phyloP scores from a whole-genome alignment of 202 grass and related monocot species.

The Cymbopogon flexuosus region DNA sequence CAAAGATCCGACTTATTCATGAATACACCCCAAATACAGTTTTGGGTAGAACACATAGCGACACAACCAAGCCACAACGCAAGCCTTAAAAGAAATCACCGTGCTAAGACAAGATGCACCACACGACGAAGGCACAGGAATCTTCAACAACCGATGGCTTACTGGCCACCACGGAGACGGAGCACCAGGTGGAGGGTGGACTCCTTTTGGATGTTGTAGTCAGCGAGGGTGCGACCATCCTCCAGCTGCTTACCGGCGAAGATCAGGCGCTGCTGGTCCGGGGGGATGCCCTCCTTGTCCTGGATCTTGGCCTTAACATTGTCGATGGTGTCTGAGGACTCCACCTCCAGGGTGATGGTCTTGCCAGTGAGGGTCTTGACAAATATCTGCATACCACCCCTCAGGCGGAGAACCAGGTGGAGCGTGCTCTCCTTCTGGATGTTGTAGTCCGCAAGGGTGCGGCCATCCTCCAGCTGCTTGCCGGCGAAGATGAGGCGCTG shows the following conservation, averaged over 20 bases:
- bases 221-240: neutral
- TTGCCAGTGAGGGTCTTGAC: constrained; percentile 58
- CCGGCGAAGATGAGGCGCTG: neutral
- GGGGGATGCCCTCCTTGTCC: constrained; percentile 58
- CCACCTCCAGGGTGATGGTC: constrained; percentile 56
- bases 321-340: constrained; percentile 52
- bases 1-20: no score
- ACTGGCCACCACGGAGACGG: no score
- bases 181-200: neutral
- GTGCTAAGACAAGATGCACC: no score
- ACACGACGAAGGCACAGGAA: no score
- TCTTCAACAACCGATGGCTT: no score
- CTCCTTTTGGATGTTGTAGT: constrained; percentile 23
- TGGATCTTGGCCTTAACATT: constrained; percentile 65
- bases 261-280: constrained; percentile 49
- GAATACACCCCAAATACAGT: no score
- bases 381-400: constrained; percentile 49
- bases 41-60: no score
- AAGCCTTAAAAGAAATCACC: no score
- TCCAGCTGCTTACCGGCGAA: constrained; percentile 29
- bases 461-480: constrained; percentile 37
- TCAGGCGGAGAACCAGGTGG: constrained; percentile 35
- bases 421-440: constrained; percentile 49
- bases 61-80: no score
- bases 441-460: constrained; percentile 40